These are phyloP conservation scores for Pestalotiopsis sp. DNA, from an alignment of 2,329 filamentous ascomycete genomes.

Conservation along the genomic window DNA sequence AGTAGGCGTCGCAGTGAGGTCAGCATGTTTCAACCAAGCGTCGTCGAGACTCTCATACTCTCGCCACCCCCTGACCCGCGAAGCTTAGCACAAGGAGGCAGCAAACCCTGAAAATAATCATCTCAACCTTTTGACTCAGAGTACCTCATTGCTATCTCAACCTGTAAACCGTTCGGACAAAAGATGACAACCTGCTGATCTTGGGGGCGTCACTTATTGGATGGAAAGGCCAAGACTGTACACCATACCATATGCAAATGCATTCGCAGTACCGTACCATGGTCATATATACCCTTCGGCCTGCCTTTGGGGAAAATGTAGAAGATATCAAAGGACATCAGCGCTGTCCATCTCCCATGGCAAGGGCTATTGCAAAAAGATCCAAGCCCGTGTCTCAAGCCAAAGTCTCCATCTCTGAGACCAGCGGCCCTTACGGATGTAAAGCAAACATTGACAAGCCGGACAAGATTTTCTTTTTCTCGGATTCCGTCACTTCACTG, in stretches of 20 bases:
- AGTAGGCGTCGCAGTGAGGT: not conserved
- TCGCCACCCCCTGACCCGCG: conserved; percentile 1
- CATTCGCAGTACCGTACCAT: too few relatives aligned
- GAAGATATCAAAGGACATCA: not conserved
- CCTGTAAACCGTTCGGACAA: not conserved
- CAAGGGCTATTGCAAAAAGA: not conserved
- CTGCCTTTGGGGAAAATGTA: not conserved
- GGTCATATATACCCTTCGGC: too few relatives aligned
- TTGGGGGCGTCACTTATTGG: not conserved
- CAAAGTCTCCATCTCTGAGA: not conserved
- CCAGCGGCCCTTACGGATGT: not conserved
- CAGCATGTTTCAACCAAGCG: not conserved
- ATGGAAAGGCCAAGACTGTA: not conserved
- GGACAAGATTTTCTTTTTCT: not conserved
- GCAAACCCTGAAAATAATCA: not conserved
- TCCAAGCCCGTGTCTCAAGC: not conserved
- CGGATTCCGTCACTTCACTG: not conserved
- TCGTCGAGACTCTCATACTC: not conserved
- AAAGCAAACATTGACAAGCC: not conserved
- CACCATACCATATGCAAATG: too few relatives aligned
- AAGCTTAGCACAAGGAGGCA: not conserved
- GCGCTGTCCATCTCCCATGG: not conserved
- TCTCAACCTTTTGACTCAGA: not conserved
- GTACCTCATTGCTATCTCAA: not conserved
- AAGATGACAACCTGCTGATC: not conserved